Evolutionary conservation across 108 stramenopile species (phyloP), one percentile per base, ranked within the genome.

Genomic region (Discostella stelligeroides): DNA sequence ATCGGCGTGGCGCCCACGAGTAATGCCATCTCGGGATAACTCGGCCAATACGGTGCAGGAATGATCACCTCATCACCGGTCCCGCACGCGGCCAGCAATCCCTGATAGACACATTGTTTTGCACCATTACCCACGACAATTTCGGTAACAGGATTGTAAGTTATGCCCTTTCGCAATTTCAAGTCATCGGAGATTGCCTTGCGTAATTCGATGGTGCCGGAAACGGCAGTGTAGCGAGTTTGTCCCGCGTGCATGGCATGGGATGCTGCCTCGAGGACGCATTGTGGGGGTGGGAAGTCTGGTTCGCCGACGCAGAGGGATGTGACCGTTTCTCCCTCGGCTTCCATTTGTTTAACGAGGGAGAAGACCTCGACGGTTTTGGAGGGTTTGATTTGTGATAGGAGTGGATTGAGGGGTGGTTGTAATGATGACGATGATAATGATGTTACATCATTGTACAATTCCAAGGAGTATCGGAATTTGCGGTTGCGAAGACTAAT

Each of bases 221-320:
- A 90, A 1, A 98, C 96, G 29, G 96, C 95, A 0, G 98, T 98
- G 88, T 98, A 98, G 8, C 82, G 59, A 10, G 96, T 97, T 7
- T 90, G 73, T 27, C 96, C 94, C n/a, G 40, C 67, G 18, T 23
- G 14, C 42, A 92, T 72, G 12, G 95, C 96, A 14, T 66, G 61
- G 13, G 70, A 56, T 14, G 91, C 88, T 7, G 95, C 95, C 17
- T 96, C 90, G 51, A 98, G 71, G 4, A 96, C 92, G n/a, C 81
- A 83, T 63, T 67, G 48, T 2, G 95, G 97, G 15, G 97, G 98
- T 7, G 80, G 63, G 75, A 97, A 99, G 76, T 99, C 96, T 1
- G 98, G 98, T 81, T 99, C 98, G 47, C 98, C 98, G 7, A 99
- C 97, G 79, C 96, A 97, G 29, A 99, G 73, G 4, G 92, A 92